Evolutionary conservation across 495 filamentous ascomycete genomes (phyloP), one percentile per base, ranked within the genome.

Genomic region (Hypoxylon cercidicola): DNA sequence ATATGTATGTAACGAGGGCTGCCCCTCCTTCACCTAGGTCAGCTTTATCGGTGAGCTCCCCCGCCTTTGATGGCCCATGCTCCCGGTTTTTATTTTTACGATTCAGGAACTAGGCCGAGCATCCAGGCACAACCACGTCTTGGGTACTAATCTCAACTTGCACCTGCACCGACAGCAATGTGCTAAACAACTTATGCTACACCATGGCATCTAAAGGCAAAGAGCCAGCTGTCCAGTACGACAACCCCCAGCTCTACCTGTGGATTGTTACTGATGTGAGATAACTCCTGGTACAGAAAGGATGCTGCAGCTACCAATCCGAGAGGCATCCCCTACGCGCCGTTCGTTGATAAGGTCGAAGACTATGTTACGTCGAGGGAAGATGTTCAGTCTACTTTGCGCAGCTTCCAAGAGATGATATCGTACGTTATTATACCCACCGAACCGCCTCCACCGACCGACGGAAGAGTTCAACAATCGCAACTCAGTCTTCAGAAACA

Each of bases 321-420:
- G 41, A 88, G 95, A 65, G 95, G 95, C 70, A 99, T 99, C 62
- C 95, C 95, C 56, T 84, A 87, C 69, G 96, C 96, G 60, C 95
- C 96, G 28, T 99, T 99, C 71, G 90, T 98, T 73, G 94, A 97
- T 79, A 91, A 93, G 75, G 94, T 99, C 54, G 88, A 92, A 82
- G 93, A 97, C 80, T 98, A 97, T 79, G 90, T 98, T 67, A 83
- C 92, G 60, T 87, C 89, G 8, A 87, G 94, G 18, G 87, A 85
- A 4, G 92, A 98, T 58, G 95, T 98, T 64, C 95, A 98, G 75
- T 79, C 85, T 19, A 97, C 93, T 21, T 82, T 99, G 69, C 89
- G 90, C 73, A 93, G 85, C 71, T 98, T 99, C 77, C 95, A 98
- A 77, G 95, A 99, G 82, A 97, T 99, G 96, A 98, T 99, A 68